These are phyloP conservation scores for Stephania yunnanensis DNA, from an alignment of 164 flowering plant species.

Conservation along the genomic window DNA sequence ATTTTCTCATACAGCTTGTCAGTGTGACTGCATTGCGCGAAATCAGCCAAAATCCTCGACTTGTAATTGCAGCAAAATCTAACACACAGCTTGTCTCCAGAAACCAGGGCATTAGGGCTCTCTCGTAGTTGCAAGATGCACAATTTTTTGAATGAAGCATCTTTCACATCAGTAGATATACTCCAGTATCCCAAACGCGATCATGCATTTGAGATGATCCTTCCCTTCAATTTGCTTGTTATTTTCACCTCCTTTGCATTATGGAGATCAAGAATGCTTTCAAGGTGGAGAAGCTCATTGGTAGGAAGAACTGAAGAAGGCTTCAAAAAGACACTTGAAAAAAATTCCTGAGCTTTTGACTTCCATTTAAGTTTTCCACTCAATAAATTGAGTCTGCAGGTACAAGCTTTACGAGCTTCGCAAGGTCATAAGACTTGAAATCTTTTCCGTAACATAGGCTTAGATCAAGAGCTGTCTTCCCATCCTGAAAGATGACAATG, in stretches of 20 bases:
- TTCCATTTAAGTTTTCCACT: conserved; percentile 3
- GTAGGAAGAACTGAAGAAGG: neutral
- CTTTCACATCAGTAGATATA: neutral
- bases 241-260: neutral
- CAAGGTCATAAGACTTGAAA: conserved; percentile 88
- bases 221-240: neutral
- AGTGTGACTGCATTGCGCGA: neutral
- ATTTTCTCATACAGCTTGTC: neutral
- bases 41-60: neutral
- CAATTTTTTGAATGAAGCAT: neutral
- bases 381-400: conserved; percentile 43
- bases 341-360: neutral
- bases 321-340: neutral
- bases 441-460: conserved; percentile 82
- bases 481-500: conserved; percentile 53
- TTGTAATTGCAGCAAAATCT: neutral
- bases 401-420: conserved; percentile 74
- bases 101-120: neutral
- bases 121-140: neutral
- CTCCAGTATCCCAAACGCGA: neutral
- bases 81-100: neutral
- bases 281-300: neutral
- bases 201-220: neutral
- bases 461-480: conserved; percentile 74
- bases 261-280: neutral